Percentiles rank a stretch among this genome's conserved stretches.
Evolutionary conservation across 257 asterid genomes (phyloP).

Genomic region (Salvia miltiorrhiza): DNA sequence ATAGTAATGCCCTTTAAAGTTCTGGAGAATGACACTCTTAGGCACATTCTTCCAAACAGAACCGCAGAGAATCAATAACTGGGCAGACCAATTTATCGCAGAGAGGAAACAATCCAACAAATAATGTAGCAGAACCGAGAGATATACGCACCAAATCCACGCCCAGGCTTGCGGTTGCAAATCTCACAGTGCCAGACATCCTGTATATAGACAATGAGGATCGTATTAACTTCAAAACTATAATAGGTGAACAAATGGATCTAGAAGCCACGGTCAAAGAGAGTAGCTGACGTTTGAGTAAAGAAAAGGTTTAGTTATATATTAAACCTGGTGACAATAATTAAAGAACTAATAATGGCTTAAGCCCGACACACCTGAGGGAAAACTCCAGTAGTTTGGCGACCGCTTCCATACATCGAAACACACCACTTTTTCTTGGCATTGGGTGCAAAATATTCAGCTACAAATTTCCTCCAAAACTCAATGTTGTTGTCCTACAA

Average conservation of each 20-base stretch:
- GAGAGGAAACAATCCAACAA: background rate
- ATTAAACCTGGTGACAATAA: background rate
- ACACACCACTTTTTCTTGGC: slow-evolving; percentile 99
- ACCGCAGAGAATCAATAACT: background rate
- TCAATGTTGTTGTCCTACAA: slow-evolving; percentile 79
- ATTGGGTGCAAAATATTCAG: slow-evolving; percentile 86
- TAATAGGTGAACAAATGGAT: slow-evolving; percentile 1
- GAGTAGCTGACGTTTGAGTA: background rate
- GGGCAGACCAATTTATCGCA: slow-evolving; percentile 2
- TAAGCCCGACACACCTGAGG: slow-evolving; percentile 69
- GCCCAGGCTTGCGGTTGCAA: slow-evolving; percentile 96
- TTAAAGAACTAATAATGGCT: slow-evolving; percentile 1
- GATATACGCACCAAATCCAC: slow-evolving; percentile 79
- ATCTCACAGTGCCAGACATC: slow-evolving; percentile 97
- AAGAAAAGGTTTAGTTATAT: background rate
- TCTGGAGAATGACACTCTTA: background rate
- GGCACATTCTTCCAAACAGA: background rate
- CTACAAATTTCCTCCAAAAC: slow-evolving; percentile 90
- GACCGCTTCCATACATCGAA: slow-evolving; percentile 95
- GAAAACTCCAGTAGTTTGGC: slow-evolving; percentile 90
- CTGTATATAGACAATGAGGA: slow-evolving; percentile 37
- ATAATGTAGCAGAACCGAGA: slow-evolving; percentile 8
- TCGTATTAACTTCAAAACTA: background rate
- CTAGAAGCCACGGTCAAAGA: background rate
- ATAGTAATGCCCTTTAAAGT: background rate